phyloP scores from a whole-genome alignment of 2,329 filamentous ascomycete species.

The Verticillium tricorpus region DNA sequence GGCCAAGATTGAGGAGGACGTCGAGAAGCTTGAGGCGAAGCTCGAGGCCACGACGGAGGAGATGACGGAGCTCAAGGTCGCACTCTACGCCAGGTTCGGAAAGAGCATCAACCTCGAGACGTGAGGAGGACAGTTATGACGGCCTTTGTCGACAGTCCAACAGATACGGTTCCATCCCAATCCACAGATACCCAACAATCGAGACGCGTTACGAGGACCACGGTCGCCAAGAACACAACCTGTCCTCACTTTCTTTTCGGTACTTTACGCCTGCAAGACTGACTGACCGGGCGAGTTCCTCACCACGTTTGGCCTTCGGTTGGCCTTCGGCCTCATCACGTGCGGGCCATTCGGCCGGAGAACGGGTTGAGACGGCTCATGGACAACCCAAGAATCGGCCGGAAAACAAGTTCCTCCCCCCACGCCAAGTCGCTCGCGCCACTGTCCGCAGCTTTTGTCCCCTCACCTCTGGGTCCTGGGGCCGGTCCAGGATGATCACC shows the following conservation, averaged over 20 bases:
- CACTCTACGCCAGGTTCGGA: conserved; percentile 90
- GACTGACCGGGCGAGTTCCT: neutral
- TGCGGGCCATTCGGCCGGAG: neutral
- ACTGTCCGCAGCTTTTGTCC: neutral
- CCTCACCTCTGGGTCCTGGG: neutral
- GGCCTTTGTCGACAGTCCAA: neutral
- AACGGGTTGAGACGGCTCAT: neutral
- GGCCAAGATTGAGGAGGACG: conserved; percentile 70
- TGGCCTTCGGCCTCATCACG: neutral
- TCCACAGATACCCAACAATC: neutral
- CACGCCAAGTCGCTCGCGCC: neutral
- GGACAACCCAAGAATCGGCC: neutral
- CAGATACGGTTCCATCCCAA: neutral
- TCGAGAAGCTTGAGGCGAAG: conserved; percentile 71
- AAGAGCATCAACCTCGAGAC: conserved; percentile 96
- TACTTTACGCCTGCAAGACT: neutral
- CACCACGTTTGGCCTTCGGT: neutral
- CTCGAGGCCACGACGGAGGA: conserved; percentile 73
- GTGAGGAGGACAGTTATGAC: conserved; percentile 34
- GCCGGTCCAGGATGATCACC: neutral
- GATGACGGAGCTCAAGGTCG: conserved; percentile 85
- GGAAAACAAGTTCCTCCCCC: neutral
- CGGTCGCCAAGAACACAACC: neutral
- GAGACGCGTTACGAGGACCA: neutral
- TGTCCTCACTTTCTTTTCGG: neutral